A percentile compares a stretch with the other conserved stretches of the same genome.
Conservation (phyloP, 768 basidiomycete species). For the Trametes gibbosa region DNA sequence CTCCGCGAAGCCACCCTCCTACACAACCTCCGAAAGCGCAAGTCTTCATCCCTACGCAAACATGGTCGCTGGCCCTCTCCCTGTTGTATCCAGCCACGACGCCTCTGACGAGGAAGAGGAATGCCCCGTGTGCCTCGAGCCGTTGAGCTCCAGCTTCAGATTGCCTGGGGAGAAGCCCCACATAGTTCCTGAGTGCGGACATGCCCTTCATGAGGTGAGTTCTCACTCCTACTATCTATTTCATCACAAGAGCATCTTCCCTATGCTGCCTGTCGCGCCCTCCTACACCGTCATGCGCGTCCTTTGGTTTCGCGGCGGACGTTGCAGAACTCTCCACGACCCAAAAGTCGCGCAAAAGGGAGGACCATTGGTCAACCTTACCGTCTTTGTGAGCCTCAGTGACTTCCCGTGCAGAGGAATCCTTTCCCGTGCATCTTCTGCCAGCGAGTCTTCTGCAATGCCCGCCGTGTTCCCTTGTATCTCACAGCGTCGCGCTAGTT, state of each 20-base stretch:
- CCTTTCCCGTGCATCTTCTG: no score
- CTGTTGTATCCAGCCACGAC: slow-evolving; percentile 69
- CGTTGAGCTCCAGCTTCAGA: slow-evolving; percentile 88
- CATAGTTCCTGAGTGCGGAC: slow-evolving; percentile 95
- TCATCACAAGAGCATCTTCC: background rate
- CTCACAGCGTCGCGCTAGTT: slow-evolving; percentile 8
- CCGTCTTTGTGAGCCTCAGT: no score
- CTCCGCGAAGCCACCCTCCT: slow-evolving; percentile 18
- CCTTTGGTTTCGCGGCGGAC: no score
- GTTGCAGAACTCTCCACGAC: no score
- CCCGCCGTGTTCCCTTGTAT: no score
- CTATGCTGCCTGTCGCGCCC: background rate
- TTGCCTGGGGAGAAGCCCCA: slow-evolving; percentile 97
- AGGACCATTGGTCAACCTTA: no score
- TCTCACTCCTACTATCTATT: background rate
- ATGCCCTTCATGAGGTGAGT: slow-evolving; percentile 90
- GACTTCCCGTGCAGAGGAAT: no score
- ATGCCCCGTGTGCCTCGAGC: slow-evolving; percentile 96
- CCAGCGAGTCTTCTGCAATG: no score
- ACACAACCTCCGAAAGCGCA: slow-evolving; percentile 40
- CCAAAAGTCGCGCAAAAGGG: no score
- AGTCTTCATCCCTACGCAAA: slow-evolving; percentile 52
- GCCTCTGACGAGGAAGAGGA: slow-evolving; percentile 71
- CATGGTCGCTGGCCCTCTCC: slow-evolving; percentile 63
- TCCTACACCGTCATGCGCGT: background rate